Evolutionary conservation across 192 early-diverging fungal genomes (phyloP).

Genomic region (Coemansia sp.): DNA sequence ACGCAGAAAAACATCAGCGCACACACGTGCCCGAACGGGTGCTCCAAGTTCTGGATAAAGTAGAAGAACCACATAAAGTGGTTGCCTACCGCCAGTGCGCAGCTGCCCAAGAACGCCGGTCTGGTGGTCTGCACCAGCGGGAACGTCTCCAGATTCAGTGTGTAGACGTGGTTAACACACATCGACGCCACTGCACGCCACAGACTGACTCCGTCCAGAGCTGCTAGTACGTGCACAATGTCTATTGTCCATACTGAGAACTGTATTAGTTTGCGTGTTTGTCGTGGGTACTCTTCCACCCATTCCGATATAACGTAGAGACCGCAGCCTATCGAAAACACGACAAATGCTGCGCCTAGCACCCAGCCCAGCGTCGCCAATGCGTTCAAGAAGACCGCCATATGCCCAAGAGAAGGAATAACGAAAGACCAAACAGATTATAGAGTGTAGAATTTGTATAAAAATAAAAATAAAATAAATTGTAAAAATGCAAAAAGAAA

Average conservation of each 20-base stretch:
- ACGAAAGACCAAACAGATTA: background rate
- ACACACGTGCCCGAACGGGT: conserved; percentile 79
- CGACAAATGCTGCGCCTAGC: conserved; percentile 26
- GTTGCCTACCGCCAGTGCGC: conserved; percentile 79
- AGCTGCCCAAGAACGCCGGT: conserved; percentile 77
- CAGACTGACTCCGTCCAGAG: conserved; percentile 81
- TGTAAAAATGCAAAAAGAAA: background rate
- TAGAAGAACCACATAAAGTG: conserved; percentile 97
- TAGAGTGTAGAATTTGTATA: background rate
- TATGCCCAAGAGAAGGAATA: background rate
- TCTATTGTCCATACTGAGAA: conserved; percentile 60
- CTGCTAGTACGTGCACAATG: conserved; percentile 69
- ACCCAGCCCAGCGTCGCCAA: conserved; percentile 31
- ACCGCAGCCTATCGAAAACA: conserved; percentile 50
- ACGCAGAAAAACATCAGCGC: conserved; percentile 93
- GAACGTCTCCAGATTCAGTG: conserved; percentile 76
- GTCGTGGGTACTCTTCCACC: conserved; percentile 53
- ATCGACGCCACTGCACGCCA: conserved; percentile 71
- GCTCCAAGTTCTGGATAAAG: conserved; percentile 70
- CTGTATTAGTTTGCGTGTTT: conserved; percentile 33
- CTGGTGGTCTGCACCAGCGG: conserved; percentile 81
- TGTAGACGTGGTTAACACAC: conserved; percentile 78
- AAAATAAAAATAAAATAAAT: too few species aligned
- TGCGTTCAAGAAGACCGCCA: conserved; percentile 25
- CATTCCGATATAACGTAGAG: conserved; percentile 52